phyloP scores from a whole-genome alignment of 2,329 filamentous ascomycete genomes.

The Botryotinia convoluta region DNA sequence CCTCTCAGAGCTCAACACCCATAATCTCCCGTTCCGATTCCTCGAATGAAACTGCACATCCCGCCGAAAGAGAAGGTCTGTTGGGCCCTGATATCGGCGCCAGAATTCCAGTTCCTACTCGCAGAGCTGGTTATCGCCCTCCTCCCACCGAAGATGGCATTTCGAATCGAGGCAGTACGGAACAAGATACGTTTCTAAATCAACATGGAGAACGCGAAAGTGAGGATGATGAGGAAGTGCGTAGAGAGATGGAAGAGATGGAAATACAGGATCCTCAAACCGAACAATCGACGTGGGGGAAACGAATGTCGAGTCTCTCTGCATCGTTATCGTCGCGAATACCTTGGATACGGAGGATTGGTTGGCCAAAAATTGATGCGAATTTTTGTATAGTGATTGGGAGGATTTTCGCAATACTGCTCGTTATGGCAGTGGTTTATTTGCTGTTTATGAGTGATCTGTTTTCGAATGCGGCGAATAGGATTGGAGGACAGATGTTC shows the following conservation, averaged over 20 bases:
- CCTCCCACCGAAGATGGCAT: slow-evolving; percentile 78
- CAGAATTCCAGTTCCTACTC: slow-evolving; percentile 42
- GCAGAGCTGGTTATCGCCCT: slow-evolving; percentile 64
- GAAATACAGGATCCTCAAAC: slow-evolving; percentile 70
- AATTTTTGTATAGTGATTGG: slow-evolving; percentile 61
- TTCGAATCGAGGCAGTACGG: slow-evolving; percentile 38
- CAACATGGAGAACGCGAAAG: slow-evolving; percentile 46
- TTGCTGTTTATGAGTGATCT: slow-evolving; percentile 82
- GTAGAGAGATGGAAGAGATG: slow-evolving; percentile 84
- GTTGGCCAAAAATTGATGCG: slow-evolving; percentile 37
- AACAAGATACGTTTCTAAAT: slow-evolving; percentile 47
- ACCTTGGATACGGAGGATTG: slow-evolving; percentile 36
- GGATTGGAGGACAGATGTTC: slow-evolving; percentile 68
- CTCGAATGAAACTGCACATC: slow-evolving; percentile 60
- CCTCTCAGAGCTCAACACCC: slow-evolving; percentile 59
- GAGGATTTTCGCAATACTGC: slow-evolving; percentile 69
- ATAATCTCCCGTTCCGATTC: slow-evolving; percentile 52
- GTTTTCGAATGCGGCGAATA: slow-evolving; percentile 63
- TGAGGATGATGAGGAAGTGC: slow-evolving; percentile 60
- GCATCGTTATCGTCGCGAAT: slow-evolving; percentile 35
- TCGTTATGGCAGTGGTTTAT: slow-evolving; percentile 78
- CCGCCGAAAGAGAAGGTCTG: slow-evolving; percentile 75
- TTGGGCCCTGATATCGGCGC: slow-evolving; percentile 53
- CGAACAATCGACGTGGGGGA: slow-evolving; percentile 40
- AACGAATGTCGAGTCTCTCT: slow-evolving; percentile 39